A percentile compares a stretch with the other conserved stretches of the same genome.
phyloP scores from a whole-genome alignment of 345 rosid genomes.

The Nephelium lappaceum region DNA sequence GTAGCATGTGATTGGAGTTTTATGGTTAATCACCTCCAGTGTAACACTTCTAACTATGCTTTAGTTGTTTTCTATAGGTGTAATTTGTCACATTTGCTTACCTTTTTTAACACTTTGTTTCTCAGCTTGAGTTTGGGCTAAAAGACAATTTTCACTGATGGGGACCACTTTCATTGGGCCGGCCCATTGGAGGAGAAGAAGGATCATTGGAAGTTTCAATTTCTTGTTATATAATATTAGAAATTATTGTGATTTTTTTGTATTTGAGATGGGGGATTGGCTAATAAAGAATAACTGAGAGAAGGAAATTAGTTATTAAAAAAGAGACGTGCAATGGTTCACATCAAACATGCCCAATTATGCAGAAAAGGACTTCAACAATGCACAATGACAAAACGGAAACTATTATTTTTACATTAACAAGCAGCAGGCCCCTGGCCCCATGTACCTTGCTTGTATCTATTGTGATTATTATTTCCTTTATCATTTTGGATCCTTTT shows the following conservation, averaged over 20 bases:
- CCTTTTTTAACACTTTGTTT: not conserved
- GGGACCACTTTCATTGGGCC: constrained; percentile 40
- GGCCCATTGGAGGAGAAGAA: constrained; percentile 34
- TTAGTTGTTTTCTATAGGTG: constrained; percentile 35
- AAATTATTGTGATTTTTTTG: constrained; percentile 3
- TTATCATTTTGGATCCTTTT: not conserved
- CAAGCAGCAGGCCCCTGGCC: not conserved
- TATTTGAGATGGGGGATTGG: constrained; percentile 10
- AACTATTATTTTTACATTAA: not conserved
- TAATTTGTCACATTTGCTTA: constrained; percentile 30
- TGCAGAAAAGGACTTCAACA: constrained; percentile 15
- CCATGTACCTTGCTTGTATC: not conserved
- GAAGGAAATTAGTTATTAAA: constrained; percentile 7
- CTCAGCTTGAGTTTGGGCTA: constrained; percentile 5
- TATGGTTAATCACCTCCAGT: constrained; percentile 15
- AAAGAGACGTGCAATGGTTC: not conserved
- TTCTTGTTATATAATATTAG: constrained; percentile 15
- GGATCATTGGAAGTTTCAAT: constrained; percentile 9
- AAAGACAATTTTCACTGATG: constrained; percentile 30
- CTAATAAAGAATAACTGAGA: not conserved
- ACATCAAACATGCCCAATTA: not conserved
- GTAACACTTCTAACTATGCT: constrained; percentile 18
- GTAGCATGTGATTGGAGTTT: constrained; percentile 30
- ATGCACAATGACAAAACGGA: not conserved
- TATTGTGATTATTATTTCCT: not conserved